Base-by-base conservation (phyloP, 2,329 filamentous ascomycete species). In the Colletotrichum echinochloae region DNA sequence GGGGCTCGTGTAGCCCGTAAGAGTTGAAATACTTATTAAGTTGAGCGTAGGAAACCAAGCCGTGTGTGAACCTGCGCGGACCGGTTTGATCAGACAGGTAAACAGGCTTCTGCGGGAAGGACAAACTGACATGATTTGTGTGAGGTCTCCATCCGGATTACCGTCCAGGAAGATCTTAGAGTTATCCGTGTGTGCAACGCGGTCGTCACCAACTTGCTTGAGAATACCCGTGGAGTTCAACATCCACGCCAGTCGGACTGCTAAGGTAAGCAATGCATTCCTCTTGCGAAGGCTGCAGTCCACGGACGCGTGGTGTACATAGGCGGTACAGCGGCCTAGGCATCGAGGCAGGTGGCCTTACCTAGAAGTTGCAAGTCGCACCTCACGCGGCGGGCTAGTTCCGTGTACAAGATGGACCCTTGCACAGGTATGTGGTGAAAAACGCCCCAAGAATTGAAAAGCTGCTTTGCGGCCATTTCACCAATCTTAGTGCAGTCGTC, bases 391-490 rank as follows among this genome's bases (percentile, higher is more conserved):
- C 59, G 66, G 0, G 79, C 79, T 3, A 82, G 72, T 0, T 79
- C 75, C 0, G 56, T 44, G 65, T 77, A 77, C 5, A 77, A 75
- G 23, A 81, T 77, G 1, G 65, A 35, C 0, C 74, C 78, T 0
- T 74, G 73, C 0, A 65, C 12, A 0, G 79, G 79, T 20, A 82
- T 78, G 4, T 65, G 61, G 16, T 79, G 77, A 56, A 81, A 82
- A 0, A 73, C 76, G 7, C 75, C 73, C 77, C 79, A 80, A 30
- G 76, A 71, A 26, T 76, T 70, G 63, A 81, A 80, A 5, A 80
- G 71, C 3, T 74, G 73, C 11, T 75, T 56, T 41, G 39, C 49
- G 9, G 55, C 39, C 37, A 65, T 46, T 16, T 65, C 51, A 39
- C 62, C 28, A 28, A 30, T 28, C 48, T 51, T 51, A 28, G 30